Percentiles rank a stretch among this genome's conserved stretches.
These are phyloP conservation scores for Rhododendron williamsianum DNA, from an alignment of 148 eudicot species.

Conservation along the genomic window DNA sequence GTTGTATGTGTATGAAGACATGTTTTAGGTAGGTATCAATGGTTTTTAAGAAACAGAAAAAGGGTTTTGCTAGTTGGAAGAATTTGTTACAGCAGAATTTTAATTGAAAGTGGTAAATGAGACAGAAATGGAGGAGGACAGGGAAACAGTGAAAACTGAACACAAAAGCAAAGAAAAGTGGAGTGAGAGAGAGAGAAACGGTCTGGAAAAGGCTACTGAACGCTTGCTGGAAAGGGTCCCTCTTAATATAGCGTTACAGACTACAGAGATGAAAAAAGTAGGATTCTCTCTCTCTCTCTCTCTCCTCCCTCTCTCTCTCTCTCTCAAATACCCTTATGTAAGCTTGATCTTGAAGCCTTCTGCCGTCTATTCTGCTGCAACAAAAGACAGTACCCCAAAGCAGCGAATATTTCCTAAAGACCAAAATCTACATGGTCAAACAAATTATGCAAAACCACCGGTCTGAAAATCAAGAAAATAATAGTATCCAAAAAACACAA, in stretches of 20 bases:
- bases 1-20: not conserved
- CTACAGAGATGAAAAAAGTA: not conserved
- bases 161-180: not conserved
- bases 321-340: not conserved
- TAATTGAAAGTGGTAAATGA: slow-evolving; percentile 3
- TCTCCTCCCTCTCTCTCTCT: not conserved
- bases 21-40: not conserved
- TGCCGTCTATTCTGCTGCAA: not conserved
- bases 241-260: slow-evolving; percentile 3
- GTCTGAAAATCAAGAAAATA: not conserved
- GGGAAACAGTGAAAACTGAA: not conserved
- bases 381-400: not conserved
- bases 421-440: not conserved
- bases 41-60: not conserved
- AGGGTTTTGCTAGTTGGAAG: not conserved
- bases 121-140: not conserved
- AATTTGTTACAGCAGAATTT: not conserved
- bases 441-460: not conserved
- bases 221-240: not conserved
- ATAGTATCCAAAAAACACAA: too few species aligned
- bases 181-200: not conserved
- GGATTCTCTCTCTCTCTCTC: slow-evolving; percentile 5
- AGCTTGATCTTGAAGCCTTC: not conserved
- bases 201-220: not conserved
- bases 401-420: not conserved